A percentile compares a stretch with the other conserved stretches of the same genome.
Evolutionary conservation across 1,284 basidiomycete species (phyloP).

Genomic region (Marasmius oreades): DNA sequence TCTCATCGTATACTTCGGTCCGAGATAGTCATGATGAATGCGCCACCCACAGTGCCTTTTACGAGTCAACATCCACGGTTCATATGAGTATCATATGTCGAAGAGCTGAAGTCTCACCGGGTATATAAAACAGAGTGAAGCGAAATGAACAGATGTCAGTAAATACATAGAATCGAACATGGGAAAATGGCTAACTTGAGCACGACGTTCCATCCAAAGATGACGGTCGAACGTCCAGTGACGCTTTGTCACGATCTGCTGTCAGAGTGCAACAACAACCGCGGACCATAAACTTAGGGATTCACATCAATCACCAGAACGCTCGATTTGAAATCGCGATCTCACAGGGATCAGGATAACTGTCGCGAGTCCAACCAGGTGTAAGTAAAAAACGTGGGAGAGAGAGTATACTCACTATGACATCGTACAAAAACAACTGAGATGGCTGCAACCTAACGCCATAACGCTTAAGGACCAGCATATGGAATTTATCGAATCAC

Average conservation of each 20-base stretch:
- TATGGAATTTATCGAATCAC: constrained; percentile 85
- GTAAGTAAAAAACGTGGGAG: constrained; percentile 3
- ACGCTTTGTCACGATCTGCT: constrained; percentile 37
- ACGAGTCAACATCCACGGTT: background rate
- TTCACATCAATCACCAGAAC: constrained; percentile 2
- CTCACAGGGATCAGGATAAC: constrained; percentile 64
- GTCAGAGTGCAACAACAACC: background rate
- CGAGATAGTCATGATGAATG: constrained; percentile 71
- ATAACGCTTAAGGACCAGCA: constrained; percentile 79
- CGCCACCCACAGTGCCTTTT: constrained; percentile 68
- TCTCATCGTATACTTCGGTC: constrained; percentile 69
- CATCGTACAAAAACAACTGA: constrained; percentile 81
- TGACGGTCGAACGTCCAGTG: constrained; percentile 48
- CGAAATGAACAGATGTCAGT: background rate
- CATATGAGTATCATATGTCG: background rate
- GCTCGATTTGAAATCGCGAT: constrained; percentile 4
- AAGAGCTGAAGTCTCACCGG: no score
- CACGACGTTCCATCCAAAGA: constrained; percentile 77
- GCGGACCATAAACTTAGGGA: constrained; percentile 44
- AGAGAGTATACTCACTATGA: constrained; percentile 50
- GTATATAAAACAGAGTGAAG: no score
- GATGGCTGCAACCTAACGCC: constrained; percentile 69
- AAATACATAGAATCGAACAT: background rate
- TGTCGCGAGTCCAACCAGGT: constrained; percentile 23
- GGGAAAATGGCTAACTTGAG: constrained; percentile 58